These are phyloP conservation scores for Zea luxurians DNA, from an alignment of 176 grass and related monocot species.

Conservation along the genomic window DNA sequence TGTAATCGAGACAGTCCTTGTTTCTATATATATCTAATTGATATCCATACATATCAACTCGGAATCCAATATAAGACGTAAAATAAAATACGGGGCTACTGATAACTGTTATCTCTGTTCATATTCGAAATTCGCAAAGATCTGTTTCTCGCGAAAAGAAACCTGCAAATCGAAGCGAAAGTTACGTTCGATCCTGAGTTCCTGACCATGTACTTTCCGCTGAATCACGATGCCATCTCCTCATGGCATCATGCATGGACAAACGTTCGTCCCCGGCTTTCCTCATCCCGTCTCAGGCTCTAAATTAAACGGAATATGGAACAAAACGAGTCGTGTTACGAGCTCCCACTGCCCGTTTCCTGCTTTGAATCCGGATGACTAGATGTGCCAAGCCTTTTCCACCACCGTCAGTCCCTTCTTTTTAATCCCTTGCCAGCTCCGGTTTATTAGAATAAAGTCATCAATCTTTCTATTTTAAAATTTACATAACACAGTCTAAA, in stretches of 20 bases:
- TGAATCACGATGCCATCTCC: background rate
- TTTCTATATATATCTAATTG: no score
- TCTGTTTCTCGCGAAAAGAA: background rate
- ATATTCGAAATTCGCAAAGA: background rate
- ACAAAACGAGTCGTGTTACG: background rate
- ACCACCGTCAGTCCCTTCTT: background rate
- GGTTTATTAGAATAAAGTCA: no score
- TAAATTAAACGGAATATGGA: background rate
- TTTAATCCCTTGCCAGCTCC: background rate
- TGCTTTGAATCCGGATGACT: constrained; percentile 12
- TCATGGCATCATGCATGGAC: background rate
- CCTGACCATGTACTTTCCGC: background rate
- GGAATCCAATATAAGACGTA: no score
- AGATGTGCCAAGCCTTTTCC: background rate
- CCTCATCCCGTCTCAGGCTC: background rate
- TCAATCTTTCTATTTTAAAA: no score
- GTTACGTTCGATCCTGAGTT: background rate
- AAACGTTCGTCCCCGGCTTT: background rate
- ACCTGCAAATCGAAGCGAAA: background rate
- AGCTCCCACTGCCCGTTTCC: background rate
- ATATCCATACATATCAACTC: no score
- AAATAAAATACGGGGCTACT: no score
- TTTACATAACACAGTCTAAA: no score
- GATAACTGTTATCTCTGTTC: no score
- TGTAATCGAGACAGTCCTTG: no score